phyloP scores from a whole-genome alignment of 2,329 filamentous ascomycete genomes.

The Aspergillus japonicus region DNA sequence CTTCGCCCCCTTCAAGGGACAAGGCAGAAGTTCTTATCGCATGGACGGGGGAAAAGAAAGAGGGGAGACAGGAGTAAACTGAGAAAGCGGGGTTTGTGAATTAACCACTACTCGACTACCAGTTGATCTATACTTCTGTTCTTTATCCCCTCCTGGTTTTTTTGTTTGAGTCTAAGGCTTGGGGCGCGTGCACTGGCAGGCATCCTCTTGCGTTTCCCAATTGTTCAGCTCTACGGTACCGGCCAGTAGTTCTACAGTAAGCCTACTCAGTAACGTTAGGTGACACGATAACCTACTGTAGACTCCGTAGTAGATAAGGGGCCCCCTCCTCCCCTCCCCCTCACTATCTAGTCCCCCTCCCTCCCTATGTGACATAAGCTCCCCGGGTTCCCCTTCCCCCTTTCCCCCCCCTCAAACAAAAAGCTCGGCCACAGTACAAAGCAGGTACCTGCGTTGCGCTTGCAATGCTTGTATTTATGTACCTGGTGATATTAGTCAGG shows the following conservation, averaged over 20 bases:
- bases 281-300: background rate
- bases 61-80: background rate
- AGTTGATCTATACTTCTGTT: too few relatives aligned
- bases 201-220: too few relatives aligned
- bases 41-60: background rate
- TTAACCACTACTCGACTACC: too few relatives aligned
- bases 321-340: background rate
- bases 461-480: background rate
- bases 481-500: background rate
- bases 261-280: too few relatives aligned
- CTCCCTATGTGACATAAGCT: background rate
- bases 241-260: too few relatives aligned
- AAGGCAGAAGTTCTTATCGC: background rate
- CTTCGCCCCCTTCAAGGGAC: too few relatives aligned
- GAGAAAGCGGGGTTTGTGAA: background rate
- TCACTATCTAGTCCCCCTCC: background rate
- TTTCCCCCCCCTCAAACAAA: background rate
- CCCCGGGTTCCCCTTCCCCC: background rate
- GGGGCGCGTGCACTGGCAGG: too few relatives aligned
- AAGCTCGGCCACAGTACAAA: background rate
- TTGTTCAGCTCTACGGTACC: too few relatives aligned
- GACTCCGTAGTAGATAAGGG: background rate
- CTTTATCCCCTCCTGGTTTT: background rate
- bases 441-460: constrained; percentile 8
- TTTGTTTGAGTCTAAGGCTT: background rate